Base-by-base conservation (phyloP, 169 alveolate species). In the Amoebophrya sp. region DNA sequence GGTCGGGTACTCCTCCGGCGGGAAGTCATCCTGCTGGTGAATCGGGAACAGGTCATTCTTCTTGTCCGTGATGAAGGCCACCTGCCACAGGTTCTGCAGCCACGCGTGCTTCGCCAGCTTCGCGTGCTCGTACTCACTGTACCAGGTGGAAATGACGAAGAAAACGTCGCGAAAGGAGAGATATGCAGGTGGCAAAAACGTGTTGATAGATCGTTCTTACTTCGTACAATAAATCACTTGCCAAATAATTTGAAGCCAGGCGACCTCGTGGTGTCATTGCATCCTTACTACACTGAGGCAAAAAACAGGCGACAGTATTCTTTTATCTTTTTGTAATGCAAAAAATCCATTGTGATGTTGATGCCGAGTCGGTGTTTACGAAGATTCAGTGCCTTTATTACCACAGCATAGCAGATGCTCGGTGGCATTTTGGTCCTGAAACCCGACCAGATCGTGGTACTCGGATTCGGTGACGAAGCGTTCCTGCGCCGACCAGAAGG, bases 51-150 rank as follows among this genome's bases (percentile, higher is more conserved):
- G 29, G 83, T 66, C 83, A 25, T 66, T 66, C 83, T 66, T 66
- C 83, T 66, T 18, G 83, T 66, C 83, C 32, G 83, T 66, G 35
- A 66, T 66, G 35, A 66, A 66, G 32, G 83, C 83, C 35, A 66
- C 83, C 83, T 66, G 83, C 83, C 83, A 66, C 83, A 66, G 38
- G 35, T 66, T 66, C 83, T 66, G 7, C 35, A 66, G 83, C 83
- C 83, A 66, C 83, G 83, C 83, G 35, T 25, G 1, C 35, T 66
- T 66, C 29, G 83, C 83, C 83, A 66, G 83, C 35, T 25, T 66
- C 10, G 83, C 83, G 10, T 2, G 32, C 7, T 66, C 83, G 7
- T 25, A 25, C 35, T 66, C 83, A 25, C 83, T 66, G 35, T 66
- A n/a, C 83, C 83, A 66, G 32, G 83, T 66, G 7, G 83, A 66